These are phyloP conservation scores for Fusarium musae DNA, from an alignment of 2,329 filamentous ascomycete species.

Conservation along the genomic window DNA sequence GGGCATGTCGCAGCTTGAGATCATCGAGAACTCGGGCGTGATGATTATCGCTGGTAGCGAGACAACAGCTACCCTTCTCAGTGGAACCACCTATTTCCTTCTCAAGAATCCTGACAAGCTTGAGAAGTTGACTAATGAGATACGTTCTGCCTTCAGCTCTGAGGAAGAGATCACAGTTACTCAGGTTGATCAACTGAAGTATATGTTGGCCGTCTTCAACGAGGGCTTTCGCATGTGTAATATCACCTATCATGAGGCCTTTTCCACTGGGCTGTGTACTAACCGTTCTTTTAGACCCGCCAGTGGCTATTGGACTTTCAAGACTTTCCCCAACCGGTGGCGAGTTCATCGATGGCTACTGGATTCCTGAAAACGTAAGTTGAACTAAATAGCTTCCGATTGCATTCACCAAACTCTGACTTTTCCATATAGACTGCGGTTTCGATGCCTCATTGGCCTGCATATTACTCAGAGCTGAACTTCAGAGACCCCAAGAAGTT, in stretches of 20 bases:
- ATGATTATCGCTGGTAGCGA: conserved; percentile 8
- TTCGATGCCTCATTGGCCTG: neutral
- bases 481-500: conserved; percentile 1
- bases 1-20: conserved; percentile 4
- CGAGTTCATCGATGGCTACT: conserved; percentile 6
- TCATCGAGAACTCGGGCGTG: neutral
- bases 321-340: neutral
- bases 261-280: accelerated
- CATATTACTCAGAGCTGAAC: neutral
- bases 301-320: neutral
- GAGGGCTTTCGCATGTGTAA: conserved; percentile 4
- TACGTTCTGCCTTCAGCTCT: neutral
- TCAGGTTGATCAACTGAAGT: neutral
- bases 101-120: neutral
- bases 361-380: neutral
- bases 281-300: neutral
- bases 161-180: conserved; percentile 2
- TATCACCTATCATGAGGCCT: accelerated
- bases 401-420: neutral
- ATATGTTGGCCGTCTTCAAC: neutral
- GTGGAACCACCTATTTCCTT: neutral
- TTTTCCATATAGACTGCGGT: neutral
- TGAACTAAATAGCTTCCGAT: accelerated
- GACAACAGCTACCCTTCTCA: conserved; percentile 1
- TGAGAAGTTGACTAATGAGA: neutral